Conservation (phyloP, 2,329 filamentous ascomycete genomes). For the Huntiella abstrusa region DNA sequence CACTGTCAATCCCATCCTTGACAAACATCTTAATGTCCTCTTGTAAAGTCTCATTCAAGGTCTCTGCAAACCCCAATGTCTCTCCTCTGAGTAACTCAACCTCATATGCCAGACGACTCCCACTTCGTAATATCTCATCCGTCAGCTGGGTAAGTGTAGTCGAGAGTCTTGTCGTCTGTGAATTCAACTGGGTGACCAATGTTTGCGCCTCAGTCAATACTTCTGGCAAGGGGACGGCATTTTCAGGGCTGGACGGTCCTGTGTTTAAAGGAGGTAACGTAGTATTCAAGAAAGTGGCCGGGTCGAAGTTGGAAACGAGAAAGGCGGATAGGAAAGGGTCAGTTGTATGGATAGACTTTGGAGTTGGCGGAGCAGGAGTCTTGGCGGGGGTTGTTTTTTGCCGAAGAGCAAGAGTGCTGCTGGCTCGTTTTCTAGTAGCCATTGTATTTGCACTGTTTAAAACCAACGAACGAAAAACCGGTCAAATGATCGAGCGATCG, state of each 20-base stretch:
- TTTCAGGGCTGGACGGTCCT: slow-evolving; percentile 3
- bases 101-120: slow-evolving; percentile 77
- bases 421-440: slow-evolving; percentile 8
- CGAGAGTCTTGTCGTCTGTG: slow-evolving; percentile 69
- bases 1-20: slow-evolving; percentile 26
- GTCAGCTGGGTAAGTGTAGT: slow-evolving; percentile 72
- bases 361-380: slow-evolving; percentile 18
- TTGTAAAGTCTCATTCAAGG: slow-evolving; percentile 51
- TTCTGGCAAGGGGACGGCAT: slow-evolving; percentile 44
- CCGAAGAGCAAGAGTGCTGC: slow-evolving; percentile 7
- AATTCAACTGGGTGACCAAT: slow-evolving; percentile 71
- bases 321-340: slow-evolving; percentile 62
- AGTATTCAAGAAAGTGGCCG: slow-evolving; percentile 69
- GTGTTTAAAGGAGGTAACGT: slow-evolving; percentile 48
- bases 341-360: slow-evolving; percentile 43
- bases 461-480: too few species aligned
- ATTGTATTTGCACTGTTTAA: neutral
- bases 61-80: slow-evolving; percentile 60
- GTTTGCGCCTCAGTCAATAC: slow-evolving; percentile 66
- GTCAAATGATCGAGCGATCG: too few species aligned
- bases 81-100: slow-evolving; percentile 87
- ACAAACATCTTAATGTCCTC: slow-evolving; percentile 58
- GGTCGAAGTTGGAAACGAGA: slow-evolving; percentile 57
- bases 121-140: slow-evolving; percentile 82
- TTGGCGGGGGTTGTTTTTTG: slow-evolving; percentile 7